Evolutionary conservation across 257 asterid species (phyloP).

Genomic region (Nicotiana attenuata): DNA sequence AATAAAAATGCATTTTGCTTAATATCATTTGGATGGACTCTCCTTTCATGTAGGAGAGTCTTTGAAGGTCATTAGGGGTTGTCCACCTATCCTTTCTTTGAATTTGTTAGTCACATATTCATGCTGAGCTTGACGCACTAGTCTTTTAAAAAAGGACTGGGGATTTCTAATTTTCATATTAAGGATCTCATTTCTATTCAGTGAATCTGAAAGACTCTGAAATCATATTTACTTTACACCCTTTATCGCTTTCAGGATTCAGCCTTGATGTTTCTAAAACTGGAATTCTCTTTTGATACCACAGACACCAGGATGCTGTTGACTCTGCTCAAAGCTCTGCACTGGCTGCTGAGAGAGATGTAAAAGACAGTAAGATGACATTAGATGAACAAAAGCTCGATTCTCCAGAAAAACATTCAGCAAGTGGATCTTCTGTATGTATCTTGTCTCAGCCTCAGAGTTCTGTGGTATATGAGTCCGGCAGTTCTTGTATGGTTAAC

Average conservation of each 20-base stretch:
- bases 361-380: conserved; percentile 19
- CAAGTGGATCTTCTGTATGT: conserved; percentile 20
- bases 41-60: no score
- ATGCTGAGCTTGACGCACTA: background rate
- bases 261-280: conserved; percentile 2
- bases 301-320: conserved; percentile 32
- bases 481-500: conserved; percentile 14
- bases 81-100: background rate
- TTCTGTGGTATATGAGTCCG: conserved; percentile 15
- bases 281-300: conserved; percentile 6
- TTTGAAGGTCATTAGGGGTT: background rate
- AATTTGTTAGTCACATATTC: background rate
- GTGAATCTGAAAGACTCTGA: background rate
- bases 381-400: conserved; percentile 20
- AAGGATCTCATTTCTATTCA: background rate
- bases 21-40: no score
- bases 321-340: conserved; percentile 30
- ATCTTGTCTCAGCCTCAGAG: conserved; percentile 20
- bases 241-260: background rate
- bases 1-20: background rate
- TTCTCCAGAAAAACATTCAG: conserved; percentile 11
- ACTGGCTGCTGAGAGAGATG: conserved; percentile 15
- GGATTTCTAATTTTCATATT: background rate
- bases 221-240: background rate
- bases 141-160: background rate